Conservation (phyloP, 495 filamentous ascomycete species). For the Cercophora samala region DNA sequence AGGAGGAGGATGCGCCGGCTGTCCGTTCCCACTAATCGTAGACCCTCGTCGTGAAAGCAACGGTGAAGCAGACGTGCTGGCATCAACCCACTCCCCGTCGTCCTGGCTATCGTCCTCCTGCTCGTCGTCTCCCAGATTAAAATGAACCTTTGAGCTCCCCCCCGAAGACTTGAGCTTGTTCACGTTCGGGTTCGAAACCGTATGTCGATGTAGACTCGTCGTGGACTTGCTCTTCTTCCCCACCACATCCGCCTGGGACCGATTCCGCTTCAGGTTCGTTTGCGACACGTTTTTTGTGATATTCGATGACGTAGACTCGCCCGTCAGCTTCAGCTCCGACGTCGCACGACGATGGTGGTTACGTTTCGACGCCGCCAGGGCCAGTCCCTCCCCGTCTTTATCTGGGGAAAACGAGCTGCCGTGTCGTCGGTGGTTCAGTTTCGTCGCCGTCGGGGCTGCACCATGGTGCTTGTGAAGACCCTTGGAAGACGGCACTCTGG, state of each 20-base stretch:
- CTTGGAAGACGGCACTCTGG: constrained; percentile 44
- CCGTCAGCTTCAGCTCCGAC: constrained; percentile 41
- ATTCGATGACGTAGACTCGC: constrained; percentile 35
- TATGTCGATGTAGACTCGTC: constrained; percentile 41
- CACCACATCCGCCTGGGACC: constrained; percentile 48
- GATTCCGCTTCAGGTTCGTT: constrained; percentile 47
- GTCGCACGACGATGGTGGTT: constrained; percentile 45
- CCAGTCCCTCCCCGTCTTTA: constrained; percentile 21
- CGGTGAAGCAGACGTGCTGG: constrained; percentile 53
- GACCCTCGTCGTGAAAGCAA: constrained; percentile 50
- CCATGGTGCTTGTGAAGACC: constrained; percentile 46
- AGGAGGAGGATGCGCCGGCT: constrained; percentile 26
- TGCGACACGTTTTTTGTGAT: constrained; percentile 48
- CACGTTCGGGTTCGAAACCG: constrained; percentile 41
- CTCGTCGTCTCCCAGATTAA: constrained; percentile 49
- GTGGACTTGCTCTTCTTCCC: constrained; percentile 47
- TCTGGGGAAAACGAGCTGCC: constrained; percentile 38
- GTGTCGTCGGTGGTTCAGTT: constrained; percentile 37
- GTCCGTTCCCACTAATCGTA: constrained; percentile 35
- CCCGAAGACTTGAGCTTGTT: constrained; percentile 33
- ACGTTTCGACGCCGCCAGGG: constrained; percentile 35
- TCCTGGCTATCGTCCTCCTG: constrained; percentile 41
- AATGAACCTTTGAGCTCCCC: constrained; percentile 45
- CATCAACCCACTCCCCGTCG: constrained; percentile 56
- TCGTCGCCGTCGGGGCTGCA: constrained; percentile 36